A percentile compares a stretch with the other conserved stretches of the same genome.
phyloP scores from a whole-genome alignment of 2,329 filamentous ascomycete species.

The Oidium heveae region DNA sequence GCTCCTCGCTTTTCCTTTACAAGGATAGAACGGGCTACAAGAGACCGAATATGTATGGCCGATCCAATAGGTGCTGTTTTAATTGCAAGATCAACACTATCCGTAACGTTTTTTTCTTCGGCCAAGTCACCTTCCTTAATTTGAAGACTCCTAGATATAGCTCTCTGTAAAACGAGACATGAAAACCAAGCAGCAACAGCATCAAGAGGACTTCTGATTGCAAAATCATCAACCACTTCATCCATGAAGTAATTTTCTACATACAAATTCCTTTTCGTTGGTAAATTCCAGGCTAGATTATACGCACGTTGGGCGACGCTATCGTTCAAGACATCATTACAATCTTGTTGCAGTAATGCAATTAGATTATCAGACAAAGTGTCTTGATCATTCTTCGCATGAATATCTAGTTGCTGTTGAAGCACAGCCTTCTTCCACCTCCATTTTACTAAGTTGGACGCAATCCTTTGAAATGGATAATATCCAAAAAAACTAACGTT shows the following conservation, averaged over 20 bases:
- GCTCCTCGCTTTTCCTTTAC: slow-evolving; percentile 26
- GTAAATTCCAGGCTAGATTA: slow-evolving; percentile 70
- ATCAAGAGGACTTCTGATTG: slow-evolving; percentile 68
- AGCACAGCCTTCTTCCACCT: slow-evolving; percentile 64
- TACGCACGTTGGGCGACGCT: slow-evolving; percentile 63
- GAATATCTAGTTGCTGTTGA: slow-evolving; percentile 25
- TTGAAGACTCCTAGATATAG: slow-evolving; percentile 37
- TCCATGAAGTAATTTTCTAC: slow-evolving; percentile 50
- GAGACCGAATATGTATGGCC: slow-evolving; percentile 34
- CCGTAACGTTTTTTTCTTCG: slow-evolving; percentile 17
- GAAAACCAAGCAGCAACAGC: slow-evolving; percentile 85
- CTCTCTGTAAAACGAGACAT: slow-evolving; percentile 42
- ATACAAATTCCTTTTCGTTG: slow-evolving; percentile 40
- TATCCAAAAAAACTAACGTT: slow-evolving; percentile 39
- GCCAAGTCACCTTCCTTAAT: slow-evolving; percentile 21
- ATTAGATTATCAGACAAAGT: slow-evolving; percentile 53
- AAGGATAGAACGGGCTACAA: slow-evolving; percentile 32
- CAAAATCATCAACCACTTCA: slow-evolving; percentile 58
- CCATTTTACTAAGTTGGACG: slow-evolving; percentile 44
- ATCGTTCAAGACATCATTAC: slow-evolving; percentile 56
- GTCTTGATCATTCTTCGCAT: slow-evolving; percentile 25
- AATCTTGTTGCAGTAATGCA: slow-evolving; percentile 50
- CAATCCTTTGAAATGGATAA: slow-evolving; percentile 39
- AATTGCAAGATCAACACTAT: slow-evolving; percentile 41
- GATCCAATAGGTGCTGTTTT: slow-evolving; percentile 56